Evolutionary conservation across 169 alveolate genomes (phyloP).

Genomic region (Cryptosporidium sp.): DNA sequence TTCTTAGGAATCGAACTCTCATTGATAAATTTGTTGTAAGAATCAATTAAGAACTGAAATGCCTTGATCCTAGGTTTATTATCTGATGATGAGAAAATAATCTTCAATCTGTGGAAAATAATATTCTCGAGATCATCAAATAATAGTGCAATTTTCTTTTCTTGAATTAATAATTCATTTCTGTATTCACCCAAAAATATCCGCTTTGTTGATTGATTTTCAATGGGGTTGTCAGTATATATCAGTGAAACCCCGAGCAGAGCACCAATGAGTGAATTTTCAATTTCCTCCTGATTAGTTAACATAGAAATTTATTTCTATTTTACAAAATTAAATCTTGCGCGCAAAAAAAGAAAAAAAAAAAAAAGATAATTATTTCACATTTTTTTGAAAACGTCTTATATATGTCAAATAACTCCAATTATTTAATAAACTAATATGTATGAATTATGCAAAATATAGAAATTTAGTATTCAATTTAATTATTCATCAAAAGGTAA

Average conservation of each 20-base stretch:
- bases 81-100: conserved; percentile 8
- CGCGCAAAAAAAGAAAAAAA: conserved; percentile 1
- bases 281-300: conserved; percentile 27
- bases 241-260: conserved; percentile 34
- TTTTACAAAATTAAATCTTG: background rate
- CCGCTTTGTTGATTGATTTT: background rate
- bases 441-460: background rate
- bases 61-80: conserved; percentile 16
- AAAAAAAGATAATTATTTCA: background rate
- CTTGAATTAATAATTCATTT: conserved; percentile 6
- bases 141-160: background rate
- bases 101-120: conserved; percentile 27
- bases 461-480: no score
- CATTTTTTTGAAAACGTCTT: background rate
- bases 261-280: conserved; percentile 22
- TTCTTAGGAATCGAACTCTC: conserved; percentile 1
- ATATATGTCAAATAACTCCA: background rate
- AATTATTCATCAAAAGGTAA: no score
- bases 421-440: no score
- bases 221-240: background rate
- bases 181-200: conserved; percentile 12
- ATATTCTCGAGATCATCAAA: conserved; percentile 49
- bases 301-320: conserved; percentile 26
- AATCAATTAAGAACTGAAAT: conserved; percentile 43
- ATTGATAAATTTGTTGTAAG: conserved; percentile 33